Percentiles rank a stretch among this genome's conserved stretches.
Evolutionary conservation across 352 stramenopile genomes (phyloP).

Genomic region (Globisporangium lucens): DNA sequence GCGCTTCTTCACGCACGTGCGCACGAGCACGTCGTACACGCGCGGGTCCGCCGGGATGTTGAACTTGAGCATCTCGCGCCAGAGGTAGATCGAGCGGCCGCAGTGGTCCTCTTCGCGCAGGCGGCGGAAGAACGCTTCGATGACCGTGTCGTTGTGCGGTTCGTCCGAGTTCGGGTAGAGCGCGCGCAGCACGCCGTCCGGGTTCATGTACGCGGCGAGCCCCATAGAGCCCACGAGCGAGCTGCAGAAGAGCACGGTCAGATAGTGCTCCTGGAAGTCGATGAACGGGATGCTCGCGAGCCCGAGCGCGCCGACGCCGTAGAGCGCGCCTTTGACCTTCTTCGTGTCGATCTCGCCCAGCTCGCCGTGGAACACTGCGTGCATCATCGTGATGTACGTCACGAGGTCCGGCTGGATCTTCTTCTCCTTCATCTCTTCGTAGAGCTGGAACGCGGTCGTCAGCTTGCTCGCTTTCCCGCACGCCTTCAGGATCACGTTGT

Average conservation of each 20-base stretch:
- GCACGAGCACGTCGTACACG: constrained; percentile 78
- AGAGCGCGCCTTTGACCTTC: constrained; percentile 65
- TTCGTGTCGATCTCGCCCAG: constrained; percentile 58
- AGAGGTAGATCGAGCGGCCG: constrained; percentile 81
- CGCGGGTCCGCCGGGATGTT: constrained; percentile 60
- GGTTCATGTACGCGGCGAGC: constrained; percentile 82
- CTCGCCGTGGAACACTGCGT: constrained; percentile 81
- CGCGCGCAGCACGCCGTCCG: constrained; percentile 69
- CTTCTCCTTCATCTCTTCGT: constrained; percentile 82
- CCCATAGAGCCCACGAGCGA: constrained; percentile 79
- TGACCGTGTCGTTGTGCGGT: constrained; percentile 55
- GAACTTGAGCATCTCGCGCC: constrained; percentile 80
- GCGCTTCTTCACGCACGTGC: constrained; percentile 81
- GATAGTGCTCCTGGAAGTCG: constrained; percentile 70
- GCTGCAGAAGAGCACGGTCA: constrained; percentile 71
- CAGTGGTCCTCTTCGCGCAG: constrained; percentile 85
- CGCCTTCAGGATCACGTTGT: constrained; percentile 78
- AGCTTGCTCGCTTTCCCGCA: constrained; percentile 73
- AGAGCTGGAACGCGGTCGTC: constrained; percentile 69
- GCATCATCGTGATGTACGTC: constrained; percentile 88
- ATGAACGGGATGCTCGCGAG: constrained; percentile 62
- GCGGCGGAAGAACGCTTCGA: constrained; percentile 79
- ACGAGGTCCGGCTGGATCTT: constrained; percentile 66
- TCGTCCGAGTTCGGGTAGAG: constrained; percentile 82
- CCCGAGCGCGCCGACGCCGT: constrained; percentile 52